Evolutionary conservation across 306 rosid genomes (phyloP).

Genomic region (Vachellia collinsii): DNA sequence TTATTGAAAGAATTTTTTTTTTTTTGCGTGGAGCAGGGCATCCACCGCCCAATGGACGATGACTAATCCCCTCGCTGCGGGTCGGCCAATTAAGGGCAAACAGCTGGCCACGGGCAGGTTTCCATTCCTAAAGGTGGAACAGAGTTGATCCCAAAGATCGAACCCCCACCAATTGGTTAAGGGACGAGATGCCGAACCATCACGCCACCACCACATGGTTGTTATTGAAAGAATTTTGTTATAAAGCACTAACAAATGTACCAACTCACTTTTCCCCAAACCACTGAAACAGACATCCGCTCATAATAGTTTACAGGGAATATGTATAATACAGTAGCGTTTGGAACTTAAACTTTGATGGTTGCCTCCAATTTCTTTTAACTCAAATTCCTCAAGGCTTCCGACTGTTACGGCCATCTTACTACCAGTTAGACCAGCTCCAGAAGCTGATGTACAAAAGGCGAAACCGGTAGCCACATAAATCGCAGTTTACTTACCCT

Average conservation of each 20-base stretch:
- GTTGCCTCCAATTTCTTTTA: slow-evolving; percentile 49
- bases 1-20: background rate
- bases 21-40: no score
- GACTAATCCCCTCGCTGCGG: no score
- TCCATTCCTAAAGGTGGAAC: no score
- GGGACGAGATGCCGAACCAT: no score
- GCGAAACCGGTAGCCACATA: slow-evolving; percentile 66
- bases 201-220: slow-evolving; percentile 36
- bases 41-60: no score
- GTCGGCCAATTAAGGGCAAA: no score
- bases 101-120: no score
- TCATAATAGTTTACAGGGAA: slow-evolving; percentile 7
- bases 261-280: slow-evolving; percentile 19
- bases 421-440: slow-evolving; percentile 61
- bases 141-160: no score
- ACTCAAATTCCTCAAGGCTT: slow-evolving; percentile 66
- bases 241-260: slow-evolving; percentile 15
- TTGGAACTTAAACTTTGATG: slow-evolving; percentile 60
- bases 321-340: background rate
- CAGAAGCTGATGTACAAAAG: slow-evolving; percentile 53
- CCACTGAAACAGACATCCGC: slow-evolving; percentile 20
- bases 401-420: slow-evolving; percentile 73
- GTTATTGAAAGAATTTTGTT: no score
- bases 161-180: no score
- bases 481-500: slow-evolving; percentile 88